Percentiles rank a stretch among this genome's conserved stretches.
phyloP scores from a whole-genome alignment of 106 monocot genomes.

The Dendrobium huoshanense region DNA sequence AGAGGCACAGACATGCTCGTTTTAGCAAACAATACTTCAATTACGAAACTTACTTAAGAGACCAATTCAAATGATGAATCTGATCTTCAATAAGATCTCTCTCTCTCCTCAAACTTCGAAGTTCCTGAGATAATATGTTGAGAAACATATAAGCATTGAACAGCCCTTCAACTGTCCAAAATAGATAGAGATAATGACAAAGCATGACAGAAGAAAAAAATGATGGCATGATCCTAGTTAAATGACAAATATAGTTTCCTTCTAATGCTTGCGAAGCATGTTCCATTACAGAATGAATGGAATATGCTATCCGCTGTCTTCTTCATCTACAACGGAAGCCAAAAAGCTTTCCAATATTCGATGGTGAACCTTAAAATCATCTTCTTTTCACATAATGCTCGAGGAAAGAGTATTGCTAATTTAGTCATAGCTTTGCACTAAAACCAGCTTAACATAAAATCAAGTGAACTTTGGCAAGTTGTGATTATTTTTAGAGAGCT shows the following conservation, averaged over 20 bases:
- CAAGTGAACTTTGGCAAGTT: background rate
- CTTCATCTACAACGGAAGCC: background rate
- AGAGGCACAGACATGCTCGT: background rate
- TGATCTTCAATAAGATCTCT: constrained; percentile 71
- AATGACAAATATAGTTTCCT: background rate
- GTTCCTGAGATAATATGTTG: constrained; percentile 36
- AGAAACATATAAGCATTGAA: background rate
- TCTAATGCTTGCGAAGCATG: background rate
- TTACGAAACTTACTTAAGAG: constrained; percentile 53
- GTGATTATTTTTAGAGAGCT: background rate
- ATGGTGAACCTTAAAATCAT: background rate
- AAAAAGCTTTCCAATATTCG: background rate
- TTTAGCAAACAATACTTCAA: background rate
- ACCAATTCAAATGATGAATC: constrained; percentile 83
- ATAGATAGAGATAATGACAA: background rate
- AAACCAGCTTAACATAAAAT: too few species aligned
- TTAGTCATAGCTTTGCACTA: background rate
- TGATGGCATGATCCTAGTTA: background rate
- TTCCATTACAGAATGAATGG: background rate
- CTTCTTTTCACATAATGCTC: background rate
- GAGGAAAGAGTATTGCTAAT: background rate
- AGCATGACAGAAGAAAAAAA: background rate
- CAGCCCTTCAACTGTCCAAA: background rate
- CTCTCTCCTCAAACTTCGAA: constrained; percentile 55
- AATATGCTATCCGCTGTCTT: background rate